A percentile compares a stretch with the other conserved stretches of the same genome.
phyloP scores from a whole-genome alignment of 768 basidiomycete genomes.

The Russula emetica region DNA sequence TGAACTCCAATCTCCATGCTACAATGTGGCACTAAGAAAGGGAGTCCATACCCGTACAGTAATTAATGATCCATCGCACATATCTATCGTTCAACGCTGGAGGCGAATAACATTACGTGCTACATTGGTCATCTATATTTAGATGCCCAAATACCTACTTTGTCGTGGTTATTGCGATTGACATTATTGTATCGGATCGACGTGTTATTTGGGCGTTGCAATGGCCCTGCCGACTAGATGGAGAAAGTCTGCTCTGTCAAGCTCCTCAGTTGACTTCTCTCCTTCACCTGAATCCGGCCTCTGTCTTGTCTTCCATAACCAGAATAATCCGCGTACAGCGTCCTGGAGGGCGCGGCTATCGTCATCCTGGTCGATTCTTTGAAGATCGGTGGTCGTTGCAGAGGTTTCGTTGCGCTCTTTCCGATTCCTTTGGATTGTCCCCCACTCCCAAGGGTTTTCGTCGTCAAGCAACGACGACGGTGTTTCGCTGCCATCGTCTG shows the following conservation, averaged over 20 bases:
- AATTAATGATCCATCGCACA: background rate
- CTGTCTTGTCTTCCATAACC: constrained; percentile 16
- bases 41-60: no score
- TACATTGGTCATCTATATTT: background rate
- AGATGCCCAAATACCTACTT: background rate
- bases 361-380: background rate
- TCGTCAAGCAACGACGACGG: constrained; percentile 9
- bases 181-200: background rate
- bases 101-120: background rate
- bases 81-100: background rate
- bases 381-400: background rate
- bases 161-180: background rate
- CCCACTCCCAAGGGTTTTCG: background rate
- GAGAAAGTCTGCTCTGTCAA: constrained; percentile 18
- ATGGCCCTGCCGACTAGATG: constrained; percentile 20
- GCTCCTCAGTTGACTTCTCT: constrained; percentile 3
- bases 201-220: constrained; percentile 1
- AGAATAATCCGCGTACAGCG: constrained; percentile 17
- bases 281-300: background rate
- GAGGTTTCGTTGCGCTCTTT: background rate
- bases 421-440: background rate
- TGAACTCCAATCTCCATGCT: no score
- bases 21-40: no score
- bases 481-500: constrained; percentile 20
- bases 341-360: constrained; percentile 17